phyloP scores from a whole-genome alignment of 805 yeast species.

The Phaffomyces thermotolerans region DNA sequence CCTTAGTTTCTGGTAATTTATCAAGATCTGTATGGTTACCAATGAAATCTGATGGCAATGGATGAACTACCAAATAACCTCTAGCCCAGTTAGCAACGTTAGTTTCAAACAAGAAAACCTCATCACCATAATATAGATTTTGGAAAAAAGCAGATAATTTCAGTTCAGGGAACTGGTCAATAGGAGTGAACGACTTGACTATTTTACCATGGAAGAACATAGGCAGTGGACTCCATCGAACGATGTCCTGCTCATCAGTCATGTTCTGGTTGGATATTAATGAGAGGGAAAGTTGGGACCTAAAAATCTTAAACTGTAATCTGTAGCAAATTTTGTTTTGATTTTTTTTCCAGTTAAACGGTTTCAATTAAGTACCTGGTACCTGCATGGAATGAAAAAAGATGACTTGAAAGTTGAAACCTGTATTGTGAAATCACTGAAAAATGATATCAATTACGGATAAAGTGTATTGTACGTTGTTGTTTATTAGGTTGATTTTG shows the following conservation, averaged over 20 bases:
- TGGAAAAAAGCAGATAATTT: conserved; percentile 32
- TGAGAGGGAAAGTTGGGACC: too few species aligned
- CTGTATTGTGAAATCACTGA: too few species aligned
- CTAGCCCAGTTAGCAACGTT: conserved; percentile 64
- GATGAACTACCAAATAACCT: conserved; percentile 63
- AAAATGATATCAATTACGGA: too few species aligned
- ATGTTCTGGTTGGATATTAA: background rate
- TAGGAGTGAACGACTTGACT: conserved; percentile 39
- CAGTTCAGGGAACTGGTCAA: conserved; percentile 30
- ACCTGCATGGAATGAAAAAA: too few species aligned
- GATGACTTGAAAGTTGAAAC: too few species aligned
- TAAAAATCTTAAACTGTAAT: too few species aligned
- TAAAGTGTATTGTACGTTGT: too few species aligned
- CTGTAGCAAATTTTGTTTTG: too few species aligned
- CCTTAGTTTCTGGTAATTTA: conserved; percentile 50
- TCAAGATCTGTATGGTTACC: conserved; percentile 52
- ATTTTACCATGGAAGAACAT: conserved; percentile 37
- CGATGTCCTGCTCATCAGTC: background rate
- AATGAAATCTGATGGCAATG: conserved; percentile 64
- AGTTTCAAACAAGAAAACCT: conserved; percentile 64
- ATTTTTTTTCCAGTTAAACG: background rate
- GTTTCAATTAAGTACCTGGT: too few species aligned
- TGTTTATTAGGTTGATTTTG: too few species aligned
- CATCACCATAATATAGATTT: conserved; percentile 70
- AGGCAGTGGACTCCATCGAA: conserved; percentile 43